Conservation (phyloP, 2,329 filamentous ascomycete genomes). For the Trichoderma atroviride region DNA sequence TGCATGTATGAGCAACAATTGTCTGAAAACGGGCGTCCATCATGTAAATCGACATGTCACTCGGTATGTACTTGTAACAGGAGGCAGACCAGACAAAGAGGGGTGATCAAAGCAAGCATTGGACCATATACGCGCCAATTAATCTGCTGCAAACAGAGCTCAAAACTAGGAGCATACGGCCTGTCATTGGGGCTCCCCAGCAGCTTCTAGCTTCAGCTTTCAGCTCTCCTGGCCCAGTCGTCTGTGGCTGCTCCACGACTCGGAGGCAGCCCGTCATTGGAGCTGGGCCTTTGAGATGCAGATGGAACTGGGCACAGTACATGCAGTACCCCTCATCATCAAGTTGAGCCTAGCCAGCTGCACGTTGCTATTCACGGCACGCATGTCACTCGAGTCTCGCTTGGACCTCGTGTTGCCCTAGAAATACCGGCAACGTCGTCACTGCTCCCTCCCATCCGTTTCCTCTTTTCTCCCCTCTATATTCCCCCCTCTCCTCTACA, state of each 20-base stretch:
- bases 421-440: constrained; percentile 6
- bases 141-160: background rate
- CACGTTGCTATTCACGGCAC: background rate
- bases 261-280: background rate
- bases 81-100: background rate
- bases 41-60: background rate
- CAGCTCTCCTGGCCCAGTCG: background rate
- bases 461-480: background rate
- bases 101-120: background rate
- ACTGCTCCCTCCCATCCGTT: background rate
- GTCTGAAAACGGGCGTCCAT: background rate
- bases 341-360: background rate
- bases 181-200: background rate
- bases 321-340: background rate
- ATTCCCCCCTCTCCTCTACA: background rate
- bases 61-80: too few species aligned
- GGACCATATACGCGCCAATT: background rate
- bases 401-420: background rate
- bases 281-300: background rate
- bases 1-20: background rate
- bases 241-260: background rate
- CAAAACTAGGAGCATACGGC: background rate
- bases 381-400: background rate
- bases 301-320: background rate
- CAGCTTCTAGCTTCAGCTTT: background rate